Conservation (phyloP, 106 monocot species). For the Vanilla planifolia region DNA sequence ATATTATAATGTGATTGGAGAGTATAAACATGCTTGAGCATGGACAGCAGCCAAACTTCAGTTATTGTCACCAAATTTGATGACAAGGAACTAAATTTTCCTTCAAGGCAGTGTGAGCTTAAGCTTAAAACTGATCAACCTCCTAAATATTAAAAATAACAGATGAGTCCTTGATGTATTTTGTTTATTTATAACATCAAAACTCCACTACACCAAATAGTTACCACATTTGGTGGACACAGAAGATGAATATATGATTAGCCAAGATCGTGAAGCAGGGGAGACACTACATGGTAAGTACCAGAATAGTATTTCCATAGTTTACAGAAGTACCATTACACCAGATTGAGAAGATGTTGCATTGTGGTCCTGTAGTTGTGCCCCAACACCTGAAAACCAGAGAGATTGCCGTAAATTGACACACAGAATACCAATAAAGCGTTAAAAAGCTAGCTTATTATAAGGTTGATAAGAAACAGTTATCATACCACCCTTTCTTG, state of each 20-base stretch:
- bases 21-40: not conserved
- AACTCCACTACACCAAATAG: no score
- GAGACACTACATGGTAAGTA: not conserved
- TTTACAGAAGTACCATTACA: constrained; percentile 5
- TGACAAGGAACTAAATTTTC: not conserved
- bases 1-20: not conserved
- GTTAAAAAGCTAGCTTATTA: not conserved
- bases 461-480: not conserved
- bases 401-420: constrained; percentile 1
- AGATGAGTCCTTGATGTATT: not conserved
- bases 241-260: not conserved
- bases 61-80: not conserved
- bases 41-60: not conserved
- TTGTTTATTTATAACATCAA: not conserved
- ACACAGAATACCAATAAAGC: not conserved
- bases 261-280: not conserved
- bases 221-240: not conserved
- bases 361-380: not conserved
- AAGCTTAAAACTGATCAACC: not conserved
- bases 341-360: not conserved
- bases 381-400: not conserved
- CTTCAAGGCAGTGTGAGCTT: not conserved
- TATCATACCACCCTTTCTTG: constrained; percentile 2
- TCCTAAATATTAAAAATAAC: not conserved
- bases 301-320: not conserved